Percentiles rank a stretch among this genome's conserved stretches.
Conservation (phyloP, 345 rosid genomes). For the Lumnitzera racemosa region DNA sequence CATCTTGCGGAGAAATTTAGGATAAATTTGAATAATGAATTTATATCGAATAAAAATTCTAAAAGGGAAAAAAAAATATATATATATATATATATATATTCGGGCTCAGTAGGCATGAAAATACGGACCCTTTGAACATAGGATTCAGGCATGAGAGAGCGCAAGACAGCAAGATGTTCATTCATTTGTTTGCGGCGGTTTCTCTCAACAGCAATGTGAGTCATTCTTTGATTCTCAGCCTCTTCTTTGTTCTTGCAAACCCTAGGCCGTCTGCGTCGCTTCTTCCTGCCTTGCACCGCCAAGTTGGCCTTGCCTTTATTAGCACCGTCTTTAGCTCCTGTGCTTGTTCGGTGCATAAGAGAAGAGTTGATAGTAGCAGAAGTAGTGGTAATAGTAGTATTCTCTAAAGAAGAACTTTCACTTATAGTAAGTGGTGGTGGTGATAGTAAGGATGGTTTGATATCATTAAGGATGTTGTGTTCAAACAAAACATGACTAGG, state of each 20-base stretch:
- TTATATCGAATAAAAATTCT: no score
- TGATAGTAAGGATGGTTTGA: neutral
- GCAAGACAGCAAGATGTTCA: slow-evolving; percentile 66
- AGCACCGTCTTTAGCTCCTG: neutral
- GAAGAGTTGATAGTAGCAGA: no score
- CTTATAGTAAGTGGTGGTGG: neutral
- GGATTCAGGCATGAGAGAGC: slow-evolving; percentile 84
- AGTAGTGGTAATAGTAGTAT: no score
- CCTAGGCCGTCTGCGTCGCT: slow-evolving; percentile 67
- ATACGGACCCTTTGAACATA: slow-evolving; percentile 67
- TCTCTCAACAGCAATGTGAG: slow-evolving; percentile 90
- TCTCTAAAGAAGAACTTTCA: no score
- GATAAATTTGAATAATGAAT: no score
- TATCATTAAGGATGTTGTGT: no score
- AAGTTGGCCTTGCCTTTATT: slow-evolving; percentile 9
- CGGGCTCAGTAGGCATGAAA: neutral
- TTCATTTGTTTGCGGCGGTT: slow-evolving; percentile 87
- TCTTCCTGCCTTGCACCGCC: slow-evolving; percentile 49
- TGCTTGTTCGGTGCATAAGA: no score
- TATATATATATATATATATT: neutral
- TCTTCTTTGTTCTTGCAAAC: slow-evolving; percentile 76
- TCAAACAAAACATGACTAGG: neutral
- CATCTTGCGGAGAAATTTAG: no score
- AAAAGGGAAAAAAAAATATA: neutral
- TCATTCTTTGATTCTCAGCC: slow-evolving; percentile 84